Evolutionary conservation across 495 filamentous ascomycete genomes (phyloP).

Genomic region (Platismatia glauca): DNA sequence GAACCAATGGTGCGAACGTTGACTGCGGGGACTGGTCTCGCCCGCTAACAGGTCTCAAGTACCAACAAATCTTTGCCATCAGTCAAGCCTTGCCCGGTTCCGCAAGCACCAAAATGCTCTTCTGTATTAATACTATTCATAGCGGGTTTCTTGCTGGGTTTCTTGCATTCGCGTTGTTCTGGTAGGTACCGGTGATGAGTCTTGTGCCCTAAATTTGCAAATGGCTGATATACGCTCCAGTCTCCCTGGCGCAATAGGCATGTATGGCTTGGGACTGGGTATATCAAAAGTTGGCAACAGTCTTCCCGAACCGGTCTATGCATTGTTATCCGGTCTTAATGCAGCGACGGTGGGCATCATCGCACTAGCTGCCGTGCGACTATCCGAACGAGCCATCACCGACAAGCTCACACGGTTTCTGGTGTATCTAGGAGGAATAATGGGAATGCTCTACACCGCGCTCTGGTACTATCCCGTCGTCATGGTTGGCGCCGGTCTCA

Average conservation of each 20-base stretch:
- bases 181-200: conserved; percentile 37
- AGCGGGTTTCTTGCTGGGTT: conserved; percentile 54
- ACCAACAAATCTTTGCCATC: conserved; percentile 75
- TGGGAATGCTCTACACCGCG: conserved; percentile 66
- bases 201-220: conserved; percentile 42
- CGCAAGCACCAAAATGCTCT: conserved; percentile 71
- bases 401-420: conserved; percentile 60
- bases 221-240: conserved; percentile 40
- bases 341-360: conserved; percentile 72
- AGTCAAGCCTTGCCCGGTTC: conserved; percentile 71
- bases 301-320: conserved; percentile 61
- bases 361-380: conserved; percentile 65
- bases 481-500: conserved; percentile 50
- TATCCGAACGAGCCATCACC: conserved; percentile 65
- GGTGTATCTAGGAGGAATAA: conserved; percentile 58
- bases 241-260: conserved; percentile 67
- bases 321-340: conserved; percentile 70
- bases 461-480: conserved; percentile 78
- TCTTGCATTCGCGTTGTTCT: conserved; percentile 62
- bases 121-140: conserved; percentile 61
- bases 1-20: conserved; percentile 51
- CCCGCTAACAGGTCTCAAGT: conserved; percentile 36
- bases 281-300: conserved; percentile 50
- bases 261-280: conserved; percentile 64
- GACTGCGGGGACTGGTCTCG: not conserved